Conservation (phyloP, 2,329 filamentous ascomycete species). For the Neopestalotiopsis clavispora region DNA sequence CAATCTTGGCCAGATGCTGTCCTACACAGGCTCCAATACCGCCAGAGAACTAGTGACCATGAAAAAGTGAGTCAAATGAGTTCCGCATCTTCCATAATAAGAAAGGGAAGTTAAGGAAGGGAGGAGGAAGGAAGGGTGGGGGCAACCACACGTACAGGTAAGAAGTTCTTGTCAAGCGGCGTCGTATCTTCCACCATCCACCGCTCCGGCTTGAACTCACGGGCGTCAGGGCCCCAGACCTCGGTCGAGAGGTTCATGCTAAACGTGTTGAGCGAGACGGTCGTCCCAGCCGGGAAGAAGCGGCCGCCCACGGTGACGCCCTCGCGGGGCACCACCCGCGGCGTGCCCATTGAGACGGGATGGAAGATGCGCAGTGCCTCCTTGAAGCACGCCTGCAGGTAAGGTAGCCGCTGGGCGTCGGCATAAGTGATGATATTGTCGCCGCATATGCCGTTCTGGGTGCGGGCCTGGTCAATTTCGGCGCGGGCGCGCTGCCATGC, state of each 20-base stretch:
- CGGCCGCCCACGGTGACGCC: conserved; percentile 8
- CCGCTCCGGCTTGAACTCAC: conserved; percentile 12
- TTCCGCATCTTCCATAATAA: too few species aligned
- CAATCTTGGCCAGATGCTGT: conserved; percentile 13
- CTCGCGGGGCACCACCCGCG: background rate
- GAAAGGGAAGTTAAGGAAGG: too few species aligned
- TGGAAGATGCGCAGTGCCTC: conserved; percentile 12
- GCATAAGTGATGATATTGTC: background rate
- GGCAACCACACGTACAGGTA: conserved; percentile 9
- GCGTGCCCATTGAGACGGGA: too few species aligned
- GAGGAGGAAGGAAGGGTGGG: too few species aligned
- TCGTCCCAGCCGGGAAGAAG: background rate
- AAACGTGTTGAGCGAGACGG: background rate
- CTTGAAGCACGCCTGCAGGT: conserved; percentile 11
- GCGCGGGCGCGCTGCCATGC: background rate
- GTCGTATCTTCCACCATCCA: conserved; percentile 7
- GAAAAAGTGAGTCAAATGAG: too few species aligned
- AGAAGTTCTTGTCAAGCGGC: conserved; percentile 5
- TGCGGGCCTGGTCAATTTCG: background rate
- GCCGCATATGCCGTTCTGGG: background rate
- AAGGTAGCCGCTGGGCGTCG: background rate
- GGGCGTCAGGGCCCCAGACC: conserved; percentile 10
- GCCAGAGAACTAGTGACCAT: background rate
- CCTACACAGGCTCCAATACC: conserved; percentile 3
- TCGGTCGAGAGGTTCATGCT: conserved; percentile 10